Base-by-base conservation (phyloP, 768 basidiomycete genomes). In the Rhizopogon rudus region DNA sequence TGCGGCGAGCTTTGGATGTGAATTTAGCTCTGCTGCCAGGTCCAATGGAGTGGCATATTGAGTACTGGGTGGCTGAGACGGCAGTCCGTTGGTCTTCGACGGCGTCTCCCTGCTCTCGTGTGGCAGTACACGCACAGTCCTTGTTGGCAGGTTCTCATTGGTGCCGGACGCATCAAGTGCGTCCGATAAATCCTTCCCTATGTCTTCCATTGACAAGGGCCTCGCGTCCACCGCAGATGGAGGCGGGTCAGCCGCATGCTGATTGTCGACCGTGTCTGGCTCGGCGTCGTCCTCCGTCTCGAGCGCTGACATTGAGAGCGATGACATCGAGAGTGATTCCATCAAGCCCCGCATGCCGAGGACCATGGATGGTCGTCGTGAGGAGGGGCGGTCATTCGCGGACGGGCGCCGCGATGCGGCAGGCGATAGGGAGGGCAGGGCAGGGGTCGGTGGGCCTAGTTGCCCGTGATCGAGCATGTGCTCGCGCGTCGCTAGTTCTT, bases 401-500 rank as follows among this genome's bases (percentile, higher is more conserved):
- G 75, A 78, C 29, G 71, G 66, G 20, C 73, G 70, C n/a, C 79
- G 74, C 1, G 84, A 84, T 7, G 61, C 39, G 12, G 71, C 78
- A 13, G 81, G 82, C 0, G 84, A 77, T 5, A 72, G 60, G 0
- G 70, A 68, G 2, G 70, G 68, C 5, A 69, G 56, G 6, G 79
- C 75, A 4, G 85, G 86, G 0, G 87, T 88, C 2, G 83, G 75
- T 9, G 86, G 82, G 2, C 86, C 86, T 4, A 89, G 71, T 63
- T 91, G 88, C 5, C 87, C 88, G 62, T 95, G 93, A 67, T 93
- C 89, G 45, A 93, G 81, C 90, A 98, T 93, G 66, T 97, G 91
- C 65, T 94, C 92, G n/a, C 89, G 78, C 0, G 90, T 82, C 1
- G 94, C 94, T 13, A 98, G 78, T 62, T 93, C 91, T 56, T 87